These are phyloP conservation scores for Amaranthus palmeri DNA, from an alignment of 148 eudicot species.

Conservation along the genomic window DNA sequence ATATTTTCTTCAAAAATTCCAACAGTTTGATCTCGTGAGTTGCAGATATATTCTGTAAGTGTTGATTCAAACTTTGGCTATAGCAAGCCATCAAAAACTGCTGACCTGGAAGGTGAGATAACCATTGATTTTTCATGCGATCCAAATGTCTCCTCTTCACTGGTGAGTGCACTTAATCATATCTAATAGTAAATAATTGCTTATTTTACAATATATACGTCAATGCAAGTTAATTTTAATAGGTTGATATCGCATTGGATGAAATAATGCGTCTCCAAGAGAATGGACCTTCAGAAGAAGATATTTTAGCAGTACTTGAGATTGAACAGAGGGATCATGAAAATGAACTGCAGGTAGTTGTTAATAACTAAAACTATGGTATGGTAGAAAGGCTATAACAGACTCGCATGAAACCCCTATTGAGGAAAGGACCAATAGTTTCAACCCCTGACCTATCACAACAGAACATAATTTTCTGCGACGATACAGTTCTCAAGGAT, in stretches of 20 bases:
- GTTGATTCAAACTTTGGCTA: conserved; percentile 70
- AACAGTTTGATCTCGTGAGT: neutral
- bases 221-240: conserved; percentile 46
- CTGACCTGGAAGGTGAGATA: conserved; percentile 64
- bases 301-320: conserved; percentile 66
- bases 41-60: conserved; percentile 61
- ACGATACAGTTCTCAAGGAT: neutral
- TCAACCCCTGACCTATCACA: neutral
- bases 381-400: neutral
- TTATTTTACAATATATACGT: conserved; percentile 19
- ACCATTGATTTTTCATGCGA: conserved; percentile 71
- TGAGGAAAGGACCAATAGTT: neutral
- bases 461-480: too few relatives aligned
- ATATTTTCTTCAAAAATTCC: too few relatives aligned
- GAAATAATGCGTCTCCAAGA: conserved; percentile 65
- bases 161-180: conserved; percentile 37
- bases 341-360: conserved; percentile 70
- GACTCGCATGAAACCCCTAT: neutral
- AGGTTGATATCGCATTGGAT: conserved; percentile 71
- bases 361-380: neutral
- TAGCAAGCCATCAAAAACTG: conserved; percentile 65
- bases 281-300: conserved; percentile 71
- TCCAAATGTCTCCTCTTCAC: conserved; percentile 55
- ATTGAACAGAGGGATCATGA: conserved; percentile 91
- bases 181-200: neutral